These are phyloP conservation scores for Saksenaea vasiformis DNA, from an alignment of 371 early-diverging fungal genomes.

Conservation along the genomic window DNA sequence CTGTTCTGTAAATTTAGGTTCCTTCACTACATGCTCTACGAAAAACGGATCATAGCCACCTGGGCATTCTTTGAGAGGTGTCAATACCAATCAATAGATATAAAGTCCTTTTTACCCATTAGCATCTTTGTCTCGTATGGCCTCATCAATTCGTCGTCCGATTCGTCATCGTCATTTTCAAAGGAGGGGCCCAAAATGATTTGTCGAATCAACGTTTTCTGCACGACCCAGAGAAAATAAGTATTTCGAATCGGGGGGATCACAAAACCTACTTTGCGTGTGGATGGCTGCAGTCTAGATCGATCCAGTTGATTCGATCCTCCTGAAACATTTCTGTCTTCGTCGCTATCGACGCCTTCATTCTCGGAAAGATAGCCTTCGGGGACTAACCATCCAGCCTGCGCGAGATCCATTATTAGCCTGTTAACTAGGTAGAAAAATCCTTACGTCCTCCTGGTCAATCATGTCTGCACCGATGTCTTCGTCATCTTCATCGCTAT, in stretches of 20 bases:
- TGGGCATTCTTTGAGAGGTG: conserved; percentile 11
- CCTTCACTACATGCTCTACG: conserved; percentile 12
- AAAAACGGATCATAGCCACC: conserved; percentile 36
- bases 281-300: conserved; percentile 5
- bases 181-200: conserved; percentile 58
- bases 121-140: conserved; percentile 28
- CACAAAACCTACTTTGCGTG: conserved; percentile 15
- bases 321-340: conserved; percentile 21
- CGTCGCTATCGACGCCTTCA: conserved; percentile 65
- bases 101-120: conserved; percentile 16
- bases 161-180: conserved; percentile 32
- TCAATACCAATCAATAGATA: background rate
- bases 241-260: too few species aligned
- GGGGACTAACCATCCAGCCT: conserved; percentile 73
- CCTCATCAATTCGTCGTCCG: conserved; percentile 22
- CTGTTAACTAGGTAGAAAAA: background rate
- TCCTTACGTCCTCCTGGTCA: conserved; percentile 45
- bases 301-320: conserved; percentile 11
- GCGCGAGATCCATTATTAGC: background rate
- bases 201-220: conserved; percentile 30
- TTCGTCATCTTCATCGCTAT: conserved; percentile 73
- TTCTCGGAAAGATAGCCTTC: conserved; percentile 83
- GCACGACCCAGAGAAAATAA: background rate
- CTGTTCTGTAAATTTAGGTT: conserved; percentile 26
- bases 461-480: conserved; percentile 45